phyloP scores from a whole-genome alignment of 1,284 basidiomycete species.

The Kwoniella shivajii region DNA sequence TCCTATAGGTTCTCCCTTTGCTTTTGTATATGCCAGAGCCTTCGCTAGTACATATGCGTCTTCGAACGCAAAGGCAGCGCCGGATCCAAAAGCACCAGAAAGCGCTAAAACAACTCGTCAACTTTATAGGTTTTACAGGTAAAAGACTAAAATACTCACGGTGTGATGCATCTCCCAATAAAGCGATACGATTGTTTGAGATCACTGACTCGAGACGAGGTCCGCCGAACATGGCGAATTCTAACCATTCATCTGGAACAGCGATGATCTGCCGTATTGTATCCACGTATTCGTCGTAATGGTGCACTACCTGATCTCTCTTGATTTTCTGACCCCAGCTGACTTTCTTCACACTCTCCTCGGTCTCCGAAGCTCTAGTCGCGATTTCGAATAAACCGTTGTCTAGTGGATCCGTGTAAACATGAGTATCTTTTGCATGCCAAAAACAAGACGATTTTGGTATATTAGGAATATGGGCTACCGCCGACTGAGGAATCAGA shows the following conservation, averaged over 20 bases:
- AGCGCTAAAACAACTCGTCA: too few relatives aligned
- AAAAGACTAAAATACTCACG: conserved; percentile 27
- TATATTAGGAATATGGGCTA: conserved; percentile 29
- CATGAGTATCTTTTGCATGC: conserved; percentile 32
- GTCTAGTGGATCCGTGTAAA: conserved; percentile 36
- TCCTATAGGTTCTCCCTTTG: not conserved
- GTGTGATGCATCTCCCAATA: conserved; percentile 37
- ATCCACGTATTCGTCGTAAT: conserved; percentile 30
- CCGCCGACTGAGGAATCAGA: conserved; percentile 28
- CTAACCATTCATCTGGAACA: conserved; percentile 32
- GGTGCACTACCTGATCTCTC: conserved; percentile 18
- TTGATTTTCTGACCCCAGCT: conserved; percentile 29
- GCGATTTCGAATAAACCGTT: conserved; percentile 34
- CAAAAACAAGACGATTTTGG: conserved; percentile 27
- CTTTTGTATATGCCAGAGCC: conserved; percentile 16
- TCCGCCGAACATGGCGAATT: conserved; percentile 40
- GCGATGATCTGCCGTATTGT: conserved; percentile 28
- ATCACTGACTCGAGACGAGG: conserved; percentile 26
- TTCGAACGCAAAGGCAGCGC: conserved; percentile 38
- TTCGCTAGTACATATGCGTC: conserved; percentile 29
- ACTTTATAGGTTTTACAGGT: too few relatives aligned
- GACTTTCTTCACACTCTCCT: conserved; percentile 27
- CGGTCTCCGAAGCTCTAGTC: conserved; percentile 23
- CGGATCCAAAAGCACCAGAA: conserved; percentile 33
- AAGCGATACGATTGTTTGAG: conserved; percentile 22